Evolutionary conservation across 1,284 basidiomycete genomes (phyloP), one percentile per base, ranked within the genome.

Genomic region (Rhizopogon hawkerae): DNA sequence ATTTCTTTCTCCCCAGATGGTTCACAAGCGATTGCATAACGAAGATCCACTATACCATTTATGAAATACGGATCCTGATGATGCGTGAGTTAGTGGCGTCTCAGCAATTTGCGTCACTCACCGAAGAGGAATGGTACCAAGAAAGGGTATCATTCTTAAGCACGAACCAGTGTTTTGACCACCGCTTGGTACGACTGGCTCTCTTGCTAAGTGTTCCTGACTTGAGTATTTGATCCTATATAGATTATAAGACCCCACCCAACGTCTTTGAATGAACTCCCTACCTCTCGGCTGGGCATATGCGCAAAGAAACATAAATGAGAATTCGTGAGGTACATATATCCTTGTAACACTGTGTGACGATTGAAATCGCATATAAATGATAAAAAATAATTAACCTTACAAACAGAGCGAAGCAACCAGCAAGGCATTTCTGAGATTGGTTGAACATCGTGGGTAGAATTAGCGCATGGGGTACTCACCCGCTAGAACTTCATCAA

Each of bases 231-330:
- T 91, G 84, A 60, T 92, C 85, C 87, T 93, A 46, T 34, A 38
- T 43, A 43, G 41, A 48, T 60, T 14, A 60, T 47, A 46, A 46
- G 46, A 37, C 34, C 16, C 41, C 35, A 47, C 10, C 13, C 18
- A n/a, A 26, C 34, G 29, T 10, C 45, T 48, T 21, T 43, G 21
- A n/a, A 16, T 13, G 48, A 37, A 43, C 38, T 31, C 58, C 70
- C 42, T 54, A 91, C 91, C 76, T 94, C 91, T 71, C 84, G 76
- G 16, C 82, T 76, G 5, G 90, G 89, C 77, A 98, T 85, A 64
- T 95, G 92, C 0, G 95, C 95, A 65, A 97, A 98, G 72, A 98
- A 98, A 70, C 94, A 97, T 23, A 98, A 68, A 61, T 95, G 89
- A 3, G 84, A 81, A 56, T 87, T 88, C 1, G 95, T 97, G 38